Evolutionary conservation across 345 rosid species (phyloP), one percentile per base, ranked within the genome.

Genomic region (Luvunga scandens): DNA sequence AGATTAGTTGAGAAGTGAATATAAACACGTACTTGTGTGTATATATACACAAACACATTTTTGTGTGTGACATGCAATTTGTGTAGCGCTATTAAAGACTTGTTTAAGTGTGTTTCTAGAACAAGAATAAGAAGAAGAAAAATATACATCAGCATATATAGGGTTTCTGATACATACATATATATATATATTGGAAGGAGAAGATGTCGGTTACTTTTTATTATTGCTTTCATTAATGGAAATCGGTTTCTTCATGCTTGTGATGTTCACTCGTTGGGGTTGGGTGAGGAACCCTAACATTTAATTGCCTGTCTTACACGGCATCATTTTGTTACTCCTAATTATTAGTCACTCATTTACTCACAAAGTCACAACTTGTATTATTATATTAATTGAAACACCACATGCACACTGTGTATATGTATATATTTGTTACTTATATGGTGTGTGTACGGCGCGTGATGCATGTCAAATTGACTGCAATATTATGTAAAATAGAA

Each of bases 1-100:
- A 66, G 34, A 62, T 66, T 75, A n/a, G 78, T 66, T 75, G 78
- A 75, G 53, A 36, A 4, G 13, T 33, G 18, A 45, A 45, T 36
- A 25, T 73, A 0, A n/a, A n/a, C n/a, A n/a, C n/a, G n/a, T n/a
- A n/a, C n/a, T n/a, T 50, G 9, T 14, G 45, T 39, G 0, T 9
- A 0, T 38, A 38, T 38, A 24, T 16, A 72, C 14, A 2, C 36
- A 13, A 0, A 19, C 18, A 30, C 22, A 10, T 33, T 10, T 42
- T 10, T 13, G 50, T 45, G 50, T 45, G 50, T 45, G 50, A 42
- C 1, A 42, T 42, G 2, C 50, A 42, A 13, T 21, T 27, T 50
- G 18, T 27, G 59, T 13, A 13, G 72, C 9, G 19, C 25, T 50
- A 69, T 42, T 42, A 10, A 39, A 39, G 45, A 66, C 13, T 66